Evolutionary conservation across 495 filamentous ascomycete species (phyloP), one percentile per base, ranked within the genome.

Genomic region (Lentithecium fluviatile): DNA sequence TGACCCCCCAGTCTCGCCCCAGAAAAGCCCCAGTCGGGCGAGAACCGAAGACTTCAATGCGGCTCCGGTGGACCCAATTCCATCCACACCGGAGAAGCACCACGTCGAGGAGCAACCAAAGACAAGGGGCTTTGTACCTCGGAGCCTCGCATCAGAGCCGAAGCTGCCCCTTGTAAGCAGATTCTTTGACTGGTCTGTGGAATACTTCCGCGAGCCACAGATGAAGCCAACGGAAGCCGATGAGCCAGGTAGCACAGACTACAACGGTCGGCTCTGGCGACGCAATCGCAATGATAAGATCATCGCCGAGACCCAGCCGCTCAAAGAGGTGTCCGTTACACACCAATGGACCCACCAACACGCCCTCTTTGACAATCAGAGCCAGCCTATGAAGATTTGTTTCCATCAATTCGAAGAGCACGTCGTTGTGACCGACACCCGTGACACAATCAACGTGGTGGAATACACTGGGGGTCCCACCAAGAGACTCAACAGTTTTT

Each of bases 381-480:
- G 85, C 23, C 94, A 96, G 69, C 95, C 95, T 0, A 81, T 84
- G 62, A 93, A 89, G 75, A 87, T 99, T 85, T 87, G 88, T 20
- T 96, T 97, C 72, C 94, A 99, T 76, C 94, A 99, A 69, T 99
- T 95, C 67, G 94, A 99, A 74, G 87, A 95, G 70, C 90, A 97
- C 64, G 80, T 99, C 23, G 90, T 91, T 2, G 89, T 96, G n/a
- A 88, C 91, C 11, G 94, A 97, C 72, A 90, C 96, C 68, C 82
- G 87, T 21, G 93, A 97, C 74, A 91, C 83, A 1, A 85, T 56
- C 67, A 86, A 87, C 43, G 85, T 97, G 40, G 97, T 93, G 91
- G 94, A 99, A 69, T 97, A 91, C 89, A 85, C 89, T 61, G 82
- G 80, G 21, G 82, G 80, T 21, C 80, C 84, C 55, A 78, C 75